phyloP scores from a whole-genome alignment of 805 yeast genomes.

The Ogataea neopini region DNA sequence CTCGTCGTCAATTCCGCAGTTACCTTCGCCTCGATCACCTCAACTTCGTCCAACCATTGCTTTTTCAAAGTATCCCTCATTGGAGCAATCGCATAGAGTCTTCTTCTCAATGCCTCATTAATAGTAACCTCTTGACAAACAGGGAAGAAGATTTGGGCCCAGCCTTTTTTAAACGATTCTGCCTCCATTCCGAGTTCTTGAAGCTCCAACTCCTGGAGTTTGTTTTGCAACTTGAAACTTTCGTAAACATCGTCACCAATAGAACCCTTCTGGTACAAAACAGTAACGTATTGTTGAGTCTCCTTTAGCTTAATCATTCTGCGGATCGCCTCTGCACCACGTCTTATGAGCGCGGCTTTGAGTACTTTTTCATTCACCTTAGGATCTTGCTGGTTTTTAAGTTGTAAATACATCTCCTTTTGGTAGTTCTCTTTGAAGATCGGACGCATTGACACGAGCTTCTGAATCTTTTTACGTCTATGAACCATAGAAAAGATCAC shows the following conservation, averaged over 20 bases:
- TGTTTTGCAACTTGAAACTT: constrained; percentile 74
- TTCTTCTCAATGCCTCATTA: constrained; percentile 86
- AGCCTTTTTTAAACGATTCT: constrained; percentile 68
- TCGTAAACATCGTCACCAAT: constrained; percentile 89
- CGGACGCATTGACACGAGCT: constrained; percentile 63
- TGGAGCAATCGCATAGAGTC: constrained; percentile 50
- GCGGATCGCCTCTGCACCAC: constrained; percentile 84
- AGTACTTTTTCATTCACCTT: constrained; percentile 65
- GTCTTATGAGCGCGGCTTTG: constrained; percentile 50
- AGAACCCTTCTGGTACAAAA: constrained; percentile 81
- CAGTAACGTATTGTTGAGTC: constrained; percentile 64
- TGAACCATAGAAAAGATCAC: constrained; percentile 69
- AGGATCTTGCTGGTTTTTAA: constrained; percentile 51
- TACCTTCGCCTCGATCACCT: constrained; percentile 9
- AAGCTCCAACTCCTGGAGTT: constrained; percentile 79
- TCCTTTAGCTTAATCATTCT: constrained; percentile 83
- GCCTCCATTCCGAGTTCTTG: constrained; percentile 76
- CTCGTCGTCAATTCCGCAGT: constrained; percentile 1
- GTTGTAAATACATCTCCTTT: constrained; percentile 59
- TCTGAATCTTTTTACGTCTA: constrained; percentile 54
- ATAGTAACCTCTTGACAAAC: constrained; percentile 87
- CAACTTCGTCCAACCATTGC: constrained; percentile 34
- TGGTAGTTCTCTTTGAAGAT: constrained; percentile 72
- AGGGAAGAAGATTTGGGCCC: constrained; percentile 77
- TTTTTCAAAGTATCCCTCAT: constrained; percentile 38